Evolutionary conservation across 2,329 filamentous ascomycete species (phyloP).

Genomic region (Fusarium torreyae): DNA sequence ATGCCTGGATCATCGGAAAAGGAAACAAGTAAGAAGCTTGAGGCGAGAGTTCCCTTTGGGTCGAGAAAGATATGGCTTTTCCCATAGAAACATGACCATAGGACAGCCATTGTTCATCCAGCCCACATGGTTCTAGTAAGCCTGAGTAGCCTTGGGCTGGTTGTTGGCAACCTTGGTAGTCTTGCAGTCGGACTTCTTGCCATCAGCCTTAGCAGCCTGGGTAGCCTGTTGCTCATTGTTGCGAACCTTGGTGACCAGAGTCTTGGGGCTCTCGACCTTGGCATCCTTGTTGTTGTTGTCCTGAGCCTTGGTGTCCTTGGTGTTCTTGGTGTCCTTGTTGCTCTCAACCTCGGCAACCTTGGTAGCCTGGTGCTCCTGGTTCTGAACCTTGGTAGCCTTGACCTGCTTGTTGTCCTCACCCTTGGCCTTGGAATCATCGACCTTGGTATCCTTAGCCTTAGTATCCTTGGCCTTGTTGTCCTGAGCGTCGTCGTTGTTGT

Average conservation of each 20-base stretch:
- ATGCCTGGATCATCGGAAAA: too few relatives aligned
- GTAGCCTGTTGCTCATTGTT: background rate
- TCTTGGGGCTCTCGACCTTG: slow-evolving; percentile 8
- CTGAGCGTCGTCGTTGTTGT: background rate
- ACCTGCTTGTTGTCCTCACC: background rate
- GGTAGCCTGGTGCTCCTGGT: background rate
- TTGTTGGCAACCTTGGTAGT: background rate
- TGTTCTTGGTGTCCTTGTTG: background rate
- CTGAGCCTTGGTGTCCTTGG: background rate
- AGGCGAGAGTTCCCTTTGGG: too few relatives aligned
- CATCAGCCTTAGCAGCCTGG: background rate
- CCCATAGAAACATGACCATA: too few relatives aligned
- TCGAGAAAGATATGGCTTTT: too few relatives aligned
- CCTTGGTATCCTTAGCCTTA: background rate
- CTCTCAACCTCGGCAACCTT: background rate
- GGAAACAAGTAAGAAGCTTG: too few relatives aligned
- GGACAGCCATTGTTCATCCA: too few relatives aligned
- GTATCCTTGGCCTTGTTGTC: background rate
- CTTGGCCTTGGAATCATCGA: background rate
- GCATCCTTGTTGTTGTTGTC: too few relatives aligned
- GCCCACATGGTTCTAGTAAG: background rate
- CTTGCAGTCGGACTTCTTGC: slow-evolving; percentile 6
- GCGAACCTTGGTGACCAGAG: slow-evolving; percentile 12
- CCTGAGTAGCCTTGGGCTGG: background rate
- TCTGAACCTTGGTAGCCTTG: slow-evolving; percentile 3